These are phyloP conservation scores for Aspergillus phoenicis DNA, from an alignment of 2,329 filamentous ascomycete species.

Conservation along the genomic window DNA sequence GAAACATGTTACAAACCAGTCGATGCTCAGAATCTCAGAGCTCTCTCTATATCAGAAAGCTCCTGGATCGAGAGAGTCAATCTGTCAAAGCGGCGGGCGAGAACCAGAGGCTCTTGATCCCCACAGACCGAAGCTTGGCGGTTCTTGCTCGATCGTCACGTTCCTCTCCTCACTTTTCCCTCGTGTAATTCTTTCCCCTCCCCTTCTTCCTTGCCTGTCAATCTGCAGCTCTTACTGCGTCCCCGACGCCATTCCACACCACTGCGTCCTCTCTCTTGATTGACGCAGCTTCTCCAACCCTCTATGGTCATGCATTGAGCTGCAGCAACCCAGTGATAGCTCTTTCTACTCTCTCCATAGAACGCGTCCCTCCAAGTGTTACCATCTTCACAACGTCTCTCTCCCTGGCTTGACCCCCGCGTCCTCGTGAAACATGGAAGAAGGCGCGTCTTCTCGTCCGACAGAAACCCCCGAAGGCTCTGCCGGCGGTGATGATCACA, in stretches of 20 bases:
- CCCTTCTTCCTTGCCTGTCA: background rate
- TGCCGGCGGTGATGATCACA: slow-evolving; percentile 38
- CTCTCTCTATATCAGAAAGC: too few relatives aligned
- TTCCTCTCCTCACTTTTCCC: slow-evolving; percentile 10
- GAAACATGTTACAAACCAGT: background rate
- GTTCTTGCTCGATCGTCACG: slow-evolving; percentile 16
- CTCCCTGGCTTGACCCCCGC: slow-evolving; percentile 7
- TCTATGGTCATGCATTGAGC: slow-evolving; percentile 24
- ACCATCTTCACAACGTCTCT: background rate
- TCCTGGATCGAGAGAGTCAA: too few relatives aligned
- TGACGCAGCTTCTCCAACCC: slow-evolving; percentile 7
- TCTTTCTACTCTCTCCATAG: slow-evolving; percentile 12
- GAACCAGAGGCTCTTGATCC: background rate
- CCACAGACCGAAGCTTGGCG: slow-evolving; percentile 19
- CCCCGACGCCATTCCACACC: background rate
- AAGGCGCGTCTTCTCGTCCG: slow-evolving; percentile 29
- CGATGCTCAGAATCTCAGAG: too few relatives aligned
- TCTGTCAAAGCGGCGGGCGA: background rate
- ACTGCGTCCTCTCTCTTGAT: background rate
- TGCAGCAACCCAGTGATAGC: slow-evolving; percentile 18
- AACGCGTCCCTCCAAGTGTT: slow-evolving; percentile 21
- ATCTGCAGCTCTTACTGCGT: background rate
- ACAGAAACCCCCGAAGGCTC: slow-evolving; percentile 44
- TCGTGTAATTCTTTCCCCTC: slow-evolving; percentile 3
- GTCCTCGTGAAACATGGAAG: slow-evolving; percentile 28